phyloP scores from a whole-genome alignment of 2,329 filamentous ascomycete genomes.

The Alternaria consortialis region DNA sequence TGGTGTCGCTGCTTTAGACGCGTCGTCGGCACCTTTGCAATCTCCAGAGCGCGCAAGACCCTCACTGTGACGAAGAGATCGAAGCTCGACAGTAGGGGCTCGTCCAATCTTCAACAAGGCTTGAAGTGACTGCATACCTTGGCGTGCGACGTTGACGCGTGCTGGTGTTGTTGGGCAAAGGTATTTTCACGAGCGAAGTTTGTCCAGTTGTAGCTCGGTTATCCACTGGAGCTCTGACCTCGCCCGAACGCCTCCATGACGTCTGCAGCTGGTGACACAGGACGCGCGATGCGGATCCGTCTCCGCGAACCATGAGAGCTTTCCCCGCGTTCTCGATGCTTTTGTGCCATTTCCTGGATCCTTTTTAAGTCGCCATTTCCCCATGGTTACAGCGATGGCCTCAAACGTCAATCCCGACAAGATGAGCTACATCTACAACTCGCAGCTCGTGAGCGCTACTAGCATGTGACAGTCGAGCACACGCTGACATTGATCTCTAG shows the following conservation, averaged over 20 bases:
- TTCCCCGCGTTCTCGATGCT: constrained; percentile 34
- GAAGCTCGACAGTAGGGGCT: background rate
- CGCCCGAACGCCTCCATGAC: constrained; percentile 31
- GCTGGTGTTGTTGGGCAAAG: constrained; percentile 3
- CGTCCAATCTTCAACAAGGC: background rate
- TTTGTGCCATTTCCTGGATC: constrained; percentile 4
- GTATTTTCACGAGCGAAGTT: constrained; percentile 28
- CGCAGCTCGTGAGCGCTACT: constrained; percentile 51
- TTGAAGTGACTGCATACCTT: background rate
- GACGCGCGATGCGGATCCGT: constrained; percentile 30
- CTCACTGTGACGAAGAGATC: background rate
- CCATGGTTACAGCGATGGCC: constrained; percentile 10
- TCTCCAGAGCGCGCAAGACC: background rate
- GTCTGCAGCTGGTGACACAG: constrained; percentile 26
- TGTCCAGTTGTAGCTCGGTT: constrained; percentile 26
- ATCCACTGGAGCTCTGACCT: constrained; percentile 21
- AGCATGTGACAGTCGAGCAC: background rate
- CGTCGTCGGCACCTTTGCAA: background rate
- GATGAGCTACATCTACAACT: constrained; percentile 54
- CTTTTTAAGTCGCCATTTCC: constrained; percentile 1
- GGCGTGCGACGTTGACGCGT: background rate
- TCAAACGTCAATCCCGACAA: constrained; percentile 20
- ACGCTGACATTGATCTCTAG: constrained; percentile 26
- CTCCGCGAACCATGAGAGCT: constrained; percentile 24
- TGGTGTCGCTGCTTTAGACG: background rate